Evolutionary conservation across 345 rosid genomes (phyloP).

Genomic region (Gossypium herbaceum): DNA sequence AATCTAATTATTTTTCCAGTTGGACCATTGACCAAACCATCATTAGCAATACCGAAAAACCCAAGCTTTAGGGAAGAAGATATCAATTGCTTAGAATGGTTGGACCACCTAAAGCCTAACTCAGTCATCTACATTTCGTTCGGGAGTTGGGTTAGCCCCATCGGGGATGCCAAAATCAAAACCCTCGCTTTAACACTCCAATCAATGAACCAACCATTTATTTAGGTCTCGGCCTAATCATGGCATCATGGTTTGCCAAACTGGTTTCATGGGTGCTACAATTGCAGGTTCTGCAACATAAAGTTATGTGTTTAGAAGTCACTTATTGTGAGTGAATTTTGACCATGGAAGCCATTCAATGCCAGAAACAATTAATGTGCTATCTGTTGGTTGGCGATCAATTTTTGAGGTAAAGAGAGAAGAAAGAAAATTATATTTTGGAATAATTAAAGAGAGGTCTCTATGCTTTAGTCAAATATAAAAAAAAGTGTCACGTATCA

Average conservation of each 20-base stretch:
- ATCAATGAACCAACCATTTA: conserved; percentile 39
- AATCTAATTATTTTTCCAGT: conserved; percentile 34
- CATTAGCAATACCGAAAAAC: conserved; percentile 16
- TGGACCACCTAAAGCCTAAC: conserved; percentile 39
- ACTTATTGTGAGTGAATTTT: conserved; percentile 96
- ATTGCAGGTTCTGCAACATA: conserved; percentile 39
- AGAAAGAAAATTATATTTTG: too few species aligned
- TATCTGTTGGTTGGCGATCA: conserved; percentile 80
- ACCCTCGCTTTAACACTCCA: conserved; percentile 52
- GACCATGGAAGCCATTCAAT: conserved; percentile 55
- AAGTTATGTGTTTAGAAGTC: conserved; percentile 46
- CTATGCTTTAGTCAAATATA: too few species aligned
- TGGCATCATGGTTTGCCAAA: conserved; percentile 61
- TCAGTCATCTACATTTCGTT: conserved; percentile 67
- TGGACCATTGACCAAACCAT: conserved; percentile 41
- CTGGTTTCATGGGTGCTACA: conserved; percentile 78
- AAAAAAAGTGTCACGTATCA: too few species aligned
- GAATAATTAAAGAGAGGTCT: too few species aligned
- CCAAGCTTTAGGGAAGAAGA: conserved; percentile 70
- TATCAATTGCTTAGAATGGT: conserved; percentile 56
- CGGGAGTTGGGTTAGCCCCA: conserved; percentile 81
- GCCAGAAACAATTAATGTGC: conserved; percentile 46
- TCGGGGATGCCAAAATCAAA: conserved; percentile 50
- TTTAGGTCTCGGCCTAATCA: conserved; percentile 48
- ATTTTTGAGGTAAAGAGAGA: conserved; percentile 32